A percentile compares a stretch with the other conserved stretches of the same genome.
These are phyloP conservation scores for Candida xyloterini DNA, from an alignment of 805 yeast species.

Conservation along the genomic window DNA sequence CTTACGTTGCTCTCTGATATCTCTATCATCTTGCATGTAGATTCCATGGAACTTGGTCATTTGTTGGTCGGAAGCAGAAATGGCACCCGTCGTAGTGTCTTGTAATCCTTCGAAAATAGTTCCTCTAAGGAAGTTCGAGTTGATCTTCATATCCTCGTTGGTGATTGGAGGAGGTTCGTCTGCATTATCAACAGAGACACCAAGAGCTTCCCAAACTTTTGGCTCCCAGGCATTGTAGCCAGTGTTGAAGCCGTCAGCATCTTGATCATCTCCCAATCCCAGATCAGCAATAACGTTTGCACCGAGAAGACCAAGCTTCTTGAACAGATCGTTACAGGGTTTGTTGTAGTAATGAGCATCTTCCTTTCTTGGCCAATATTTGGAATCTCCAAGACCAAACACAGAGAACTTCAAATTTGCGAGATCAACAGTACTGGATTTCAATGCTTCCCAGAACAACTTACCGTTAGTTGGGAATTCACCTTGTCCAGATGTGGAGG, in stretches of 20 bases:
- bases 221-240: conserved; percentile 90
- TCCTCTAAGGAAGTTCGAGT: conserved; percentile 86
- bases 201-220: conserved; percentile 80
- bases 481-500: conserved; percentile 84
- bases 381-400: conserved; percentile 78
- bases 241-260: conserved; percentile 90
- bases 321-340: conserved; percentile 73
- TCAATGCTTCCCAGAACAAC: conserved; percentile 69
- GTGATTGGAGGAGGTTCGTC: conserved; percentile 91
- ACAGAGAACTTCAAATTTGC: conserved; percentile 55
- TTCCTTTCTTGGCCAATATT: conserved; percentile 96
- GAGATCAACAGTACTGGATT: conserved; percentile 64
- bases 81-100: conserved; percentile 86
- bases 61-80: conserved; percentile 87
- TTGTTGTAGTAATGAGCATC: conserved; percentile 92
- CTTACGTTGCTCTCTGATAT: conserved; percentile 88
- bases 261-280: conserved; percentile 96
- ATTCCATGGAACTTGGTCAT: conserved; percentile 96
- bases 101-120: conserved; percentile 82
- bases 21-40: conserved; percentile 98
- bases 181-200: conserved; percentile 82
- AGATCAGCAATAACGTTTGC: conserved; percentile 69
- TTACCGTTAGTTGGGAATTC: conserved; percentile 84
- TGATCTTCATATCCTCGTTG: conserved; percentile 91
- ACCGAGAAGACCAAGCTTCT: conserved; percentile 64